These are phyloP conservation scores for Calonectria naviculata DNA, from an alignment of 2,329 filamentous ascomycete species.

Conservation along the genomic window DNA sequence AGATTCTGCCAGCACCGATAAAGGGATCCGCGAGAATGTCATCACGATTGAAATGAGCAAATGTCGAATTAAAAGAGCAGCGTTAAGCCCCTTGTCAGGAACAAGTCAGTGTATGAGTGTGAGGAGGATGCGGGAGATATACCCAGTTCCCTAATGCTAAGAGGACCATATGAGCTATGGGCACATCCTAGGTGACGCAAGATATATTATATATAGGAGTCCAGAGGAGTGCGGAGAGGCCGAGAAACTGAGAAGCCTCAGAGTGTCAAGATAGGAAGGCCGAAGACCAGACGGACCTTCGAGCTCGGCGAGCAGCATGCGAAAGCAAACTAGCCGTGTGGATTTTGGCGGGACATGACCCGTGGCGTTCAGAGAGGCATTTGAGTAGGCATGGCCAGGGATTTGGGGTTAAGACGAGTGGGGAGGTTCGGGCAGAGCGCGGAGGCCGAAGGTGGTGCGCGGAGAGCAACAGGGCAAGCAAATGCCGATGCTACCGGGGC, in stretches of 20 bases:
- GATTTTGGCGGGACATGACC: slow-evolving; percentile 13
- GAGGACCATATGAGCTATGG: not conserved
- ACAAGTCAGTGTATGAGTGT: slow-evolving; percentile 5
- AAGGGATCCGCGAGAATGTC: slow-evolving; percentile 56
- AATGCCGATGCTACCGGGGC: slow-evolving; percentile 14
- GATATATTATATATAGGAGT: not conserved
- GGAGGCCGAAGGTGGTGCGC: not conserved
- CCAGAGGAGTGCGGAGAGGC: slow-evolving; percentile 5
- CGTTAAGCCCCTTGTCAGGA: slow-evolving; percentile 18
- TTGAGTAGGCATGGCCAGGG: slow-evolving; percentile 14
- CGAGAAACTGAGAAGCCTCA: not conserved
- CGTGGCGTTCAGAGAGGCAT: slow-evolving; percentile 11
- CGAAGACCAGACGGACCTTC: not conserved
- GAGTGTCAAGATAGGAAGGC: not conserved
- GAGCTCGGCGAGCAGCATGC: not conserved
- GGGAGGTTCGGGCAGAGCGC: not conserved
- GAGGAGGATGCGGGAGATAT: slow-evolving; percentile 26
- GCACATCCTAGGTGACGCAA: not conserved
- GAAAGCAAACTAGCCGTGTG: not conserved
- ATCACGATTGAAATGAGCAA: slow-evolving; percentile 44
- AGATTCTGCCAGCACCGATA: slow-evolving; percentile 66
- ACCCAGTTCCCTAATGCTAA: slow-evolving; percentile 21
- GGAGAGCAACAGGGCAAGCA: slow-evolving; percentile 11
- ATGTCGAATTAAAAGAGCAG: slow-evolving; percentile 23
- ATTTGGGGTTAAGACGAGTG: slow-evolving; percentile 3